Base-by-base conservation (phyloP, 202 grass and related monocot species). In the Dendrocalamus latiflorus region DNA sequence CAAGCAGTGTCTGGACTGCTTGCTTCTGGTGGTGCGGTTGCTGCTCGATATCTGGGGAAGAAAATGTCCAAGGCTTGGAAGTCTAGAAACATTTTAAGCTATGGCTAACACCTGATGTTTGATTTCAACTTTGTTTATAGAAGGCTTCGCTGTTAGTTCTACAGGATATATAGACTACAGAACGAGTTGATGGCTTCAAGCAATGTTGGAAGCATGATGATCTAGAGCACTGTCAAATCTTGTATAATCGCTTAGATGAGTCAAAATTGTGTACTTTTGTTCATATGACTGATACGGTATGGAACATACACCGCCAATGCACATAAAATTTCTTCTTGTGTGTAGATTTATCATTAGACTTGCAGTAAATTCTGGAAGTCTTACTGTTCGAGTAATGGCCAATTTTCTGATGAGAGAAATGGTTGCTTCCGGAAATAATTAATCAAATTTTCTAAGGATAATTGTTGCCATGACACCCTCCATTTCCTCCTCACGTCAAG, bases 41-140 rank as follows among this genome's bases (percentile, higher is more conserved):
- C 92, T 50, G 81, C 71, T 14, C 82, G 84, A 28, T 94, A 97
- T 69, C 86, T 97, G 8, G 77, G 78, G 66, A 97, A 87, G 73
- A 97, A 94, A 74, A 87, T 94, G 47, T 85, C 92, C 0, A 97
- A 94, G 83, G 90, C 92, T 3, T 97, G 92, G 94, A 84, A 76
- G 41, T 97, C 94, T 18, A 94, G 30, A 88, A 80, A 82, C 41
- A 49, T 26, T 53, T 62, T 88, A 74, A 66, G 41, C n/a, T 41
- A n/a, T 11, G 28, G 60, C 5, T 39, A 25, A 24, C n/a, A 25
- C 14, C 18, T 26, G 53, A 20, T 18, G 60, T 76, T 43, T 25
- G 10, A 17, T 18, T 47, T 1, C 34, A 36, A 62, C 51, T 18
- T 76, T 44, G 6, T 33, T 9, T 9, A 37, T 14, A 20, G 18